Conservation (phyloP, 2,329 filamentous ascomycete species). For the Lizonia empirigonia region DNA sequence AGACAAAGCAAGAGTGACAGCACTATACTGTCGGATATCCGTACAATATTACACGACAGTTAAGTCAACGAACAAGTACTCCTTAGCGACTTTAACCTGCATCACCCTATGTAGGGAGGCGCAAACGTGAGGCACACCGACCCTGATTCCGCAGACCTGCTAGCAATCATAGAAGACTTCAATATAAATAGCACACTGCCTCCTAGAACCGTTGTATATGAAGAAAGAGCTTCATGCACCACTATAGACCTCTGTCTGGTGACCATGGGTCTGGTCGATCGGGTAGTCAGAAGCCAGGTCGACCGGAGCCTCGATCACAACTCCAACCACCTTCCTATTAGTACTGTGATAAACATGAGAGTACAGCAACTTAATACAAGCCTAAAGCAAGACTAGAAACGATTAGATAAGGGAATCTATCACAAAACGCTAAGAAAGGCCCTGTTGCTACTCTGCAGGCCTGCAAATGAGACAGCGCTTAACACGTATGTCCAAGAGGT, state of each 20-base stretch:
- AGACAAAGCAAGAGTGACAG: no score
- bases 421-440: slow-evolving; percentile 13
- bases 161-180: slow-evolving; percentile 19
- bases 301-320: slow-evolving; percentile 22
- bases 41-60: no score
- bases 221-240: no score
- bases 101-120: slow-evolving; percentile 14
- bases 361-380: background rate
- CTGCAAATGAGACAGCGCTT: slow-evolving; percentile 13
- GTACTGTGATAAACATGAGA: slow-evolving; percentile 20
- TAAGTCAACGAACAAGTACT: no score
- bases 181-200: slow-evolving; percentile 11
- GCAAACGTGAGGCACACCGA: slow-evolving; percentile 10
- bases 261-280: no score
- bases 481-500: slow-evolving; percentile 17
- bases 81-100: no score
- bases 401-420: no score
- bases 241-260: no score
- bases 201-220: slow-evolving; percentile 11
- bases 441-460: slow-evolving; percentile 17
- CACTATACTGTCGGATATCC: no score
- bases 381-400: slow-evolving; percentile 9
- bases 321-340: slow-evolving; percentile 30
- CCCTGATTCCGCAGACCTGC: slow-evolving; percentile 13
- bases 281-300: slow-evolving; percentile 17